Conservation (phyloP, 441 rosid genomes). For the Erodium chrysanthum region DNA sequence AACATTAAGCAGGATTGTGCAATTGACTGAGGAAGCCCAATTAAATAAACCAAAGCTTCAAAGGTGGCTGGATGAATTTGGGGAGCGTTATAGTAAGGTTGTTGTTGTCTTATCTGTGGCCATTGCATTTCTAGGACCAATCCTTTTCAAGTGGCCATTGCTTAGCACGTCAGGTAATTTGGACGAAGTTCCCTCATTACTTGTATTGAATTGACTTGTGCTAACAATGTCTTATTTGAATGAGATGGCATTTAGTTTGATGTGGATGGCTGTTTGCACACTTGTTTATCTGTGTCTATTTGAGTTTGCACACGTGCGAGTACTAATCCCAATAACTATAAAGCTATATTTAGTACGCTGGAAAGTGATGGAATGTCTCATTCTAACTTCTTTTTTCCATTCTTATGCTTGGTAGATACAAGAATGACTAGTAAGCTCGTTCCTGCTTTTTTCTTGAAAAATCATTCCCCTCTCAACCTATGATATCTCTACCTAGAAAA, state of each 20-base stretch:
- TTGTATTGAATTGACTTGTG: not conserved
- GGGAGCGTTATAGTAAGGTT: conserved; percentile 85
- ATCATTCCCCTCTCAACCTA: not conserved
- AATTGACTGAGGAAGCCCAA: conserved; percentile 92
- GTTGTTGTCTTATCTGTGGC: conserved; percentile 72
- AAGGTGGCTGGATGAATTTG: conserved; percentile 95
- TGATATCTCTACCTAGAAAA: not conserved
- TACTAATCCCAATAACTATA: not conserved
- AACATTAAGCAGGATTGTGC: conserved; percentile 74
- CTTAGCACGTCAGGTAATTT: conserved; percentile 70
- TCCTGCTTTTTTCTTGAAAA: not conserved
- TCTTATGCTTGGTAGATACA: not conserved
- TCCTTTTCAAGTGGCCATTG: conserved; percentile 93
- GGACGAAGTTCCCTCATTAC: not conserved
- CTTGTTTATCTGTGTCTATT: not conserved
- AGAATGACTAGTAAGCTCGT: not conserved
- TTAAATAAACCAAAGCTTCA: conserved; percentile 82
- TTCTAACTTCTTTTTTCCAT: not conserved
- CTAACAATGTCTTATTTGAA: not conserved
- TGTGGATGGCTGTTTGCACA: not conserved
- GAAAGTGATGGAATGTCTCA: not conserved
- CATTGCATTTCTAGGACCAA: conserved; percentile 71
- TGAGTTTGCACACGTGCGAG: not conserved
- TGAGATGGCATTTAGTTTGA: not conserved
- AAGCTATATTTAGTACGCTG: not conserved